Percentiles rank a stretch among this genome's conserved stretches.
phyloP scores from a whole-genome alignment of 108 stramenopile species.

The Nannochloropsis gaditana region DNA sequence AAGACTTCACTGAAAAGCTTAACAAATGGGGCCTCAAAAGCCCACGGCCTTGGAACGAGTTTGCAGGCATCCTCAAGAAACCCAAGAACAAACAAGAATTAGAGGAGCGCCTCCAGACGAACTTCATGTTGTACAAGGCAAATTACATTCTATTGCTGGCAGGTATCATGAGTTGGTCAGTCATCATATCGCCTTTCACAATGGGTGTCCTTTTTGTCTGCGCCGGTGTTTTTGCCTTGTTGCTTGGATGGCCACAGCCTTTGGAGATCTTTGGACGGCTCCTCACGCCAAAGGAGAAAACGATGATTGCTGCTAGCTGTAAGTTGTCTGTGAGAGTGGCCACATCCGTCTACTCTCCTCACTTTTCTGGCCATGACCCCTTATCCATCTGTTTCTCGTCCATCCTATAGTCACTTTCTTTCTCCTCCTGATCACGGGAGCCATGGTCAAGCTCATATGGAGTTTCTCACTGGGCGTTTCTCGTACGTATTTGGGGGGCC shows the following conservation, averaged over 20 bases:
- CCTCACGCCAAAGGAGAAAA: neutral
- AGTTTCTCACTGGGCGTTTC: neutral
- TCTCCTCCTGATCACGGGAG: slow-evolving; percentile 7
- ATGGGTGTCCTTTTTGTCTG: neutral
- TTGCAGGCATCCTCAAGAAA: neutral
- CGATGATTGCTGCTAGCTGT: neutral
- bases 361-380: neutral
- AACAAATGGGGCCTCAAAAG: neutral
- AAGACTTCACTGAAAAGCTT: neutral
- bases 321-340: neutral
- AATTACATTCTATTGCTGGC: neutral
- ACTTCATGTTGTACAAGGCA: neutral
- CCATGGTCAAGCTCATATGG: slow-evolving; percentile 6
- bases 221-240: neutral
- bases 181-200: neutral
- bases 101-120: neutral
- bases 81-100: slow-evolving; percentile 15
- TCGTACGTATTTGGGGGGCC: no score
- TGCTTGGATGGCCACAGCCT: neutral
- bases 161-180: neutral
- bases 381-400: neutral
- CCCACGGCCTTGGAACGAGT: neutral
- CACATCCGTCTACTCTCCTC: neutral
- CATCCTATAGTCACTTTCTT: neutral
- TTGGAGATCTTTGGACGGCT: neutral